phyloP scores from a whole-genome alignment of 164 flowering plant species.

The Piper longum region DNA sequence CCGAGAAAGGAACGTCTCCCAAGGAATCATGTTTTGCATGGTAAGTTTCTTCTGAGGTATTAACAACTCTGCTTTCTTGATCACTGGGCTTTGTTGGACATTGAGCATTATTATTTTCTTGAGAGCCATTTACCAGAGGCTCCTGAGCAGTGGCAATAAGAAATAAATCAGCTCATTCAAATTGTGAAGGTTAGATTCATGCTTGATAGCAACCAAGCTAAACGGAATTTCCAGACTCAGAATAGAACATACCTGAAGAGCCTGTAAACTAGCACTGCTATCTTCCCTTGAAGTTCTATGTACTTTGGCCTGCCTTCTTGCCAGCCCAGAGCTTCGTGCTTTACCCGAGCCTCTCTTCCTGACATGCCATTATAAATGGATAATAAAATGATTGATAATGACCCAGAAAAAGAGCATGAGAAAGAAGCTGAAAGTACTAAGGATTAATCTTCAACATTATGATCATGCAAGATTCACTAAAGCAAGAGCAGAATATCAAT shows the following conservation, averaged over 20 bases:
- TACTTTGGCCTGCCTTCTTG: constrained; percentile 32
- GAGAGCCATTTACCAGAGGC: constrained; percentile 1
- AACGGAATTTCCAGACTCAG: neutral
- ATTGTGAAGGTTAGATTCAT: neutral
- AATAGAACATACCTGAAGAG: neutral
- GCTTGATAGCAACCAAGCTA: neutral
- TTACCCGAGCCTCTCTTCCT: constrained; percentile 40
- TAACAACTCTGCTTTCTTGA: constrained; percentile 15
- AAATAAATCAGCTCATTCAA: neutral
- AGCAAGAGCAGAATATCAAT: too few species aligned
- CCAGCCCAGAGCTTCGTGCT: constrained; percentile 24
- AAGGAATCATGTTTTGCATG: constrained; percentile 68
- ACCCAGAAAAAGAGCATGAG: too few species aligned
- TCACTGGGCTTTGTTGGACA: constrained; percentile 6
- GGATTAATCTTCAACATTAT: too few species aligned
- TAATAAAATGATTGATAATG: neutral
- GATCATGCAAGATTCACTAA: too few species aligned
- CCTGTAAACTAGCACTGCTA: constrained; percentile 14
- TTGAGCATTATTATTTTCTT: constrained; percentile 9
- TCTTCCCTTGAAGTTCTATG: constrained; percentile 29
- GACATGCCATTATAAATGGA: constrained; percentile 4
- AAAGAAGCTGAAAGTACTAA: too few species aligned
- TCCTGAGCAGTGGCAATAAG: constrained; percentile 16
- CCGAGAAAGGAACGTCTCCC: constrained; percentile 74
- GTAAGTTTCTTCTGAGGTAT: constrained; percentile 29